Conservation (phyloP, 1,284 basidiomycete genomes). For the Melanopsichium pennsylvanicum region DNA sequence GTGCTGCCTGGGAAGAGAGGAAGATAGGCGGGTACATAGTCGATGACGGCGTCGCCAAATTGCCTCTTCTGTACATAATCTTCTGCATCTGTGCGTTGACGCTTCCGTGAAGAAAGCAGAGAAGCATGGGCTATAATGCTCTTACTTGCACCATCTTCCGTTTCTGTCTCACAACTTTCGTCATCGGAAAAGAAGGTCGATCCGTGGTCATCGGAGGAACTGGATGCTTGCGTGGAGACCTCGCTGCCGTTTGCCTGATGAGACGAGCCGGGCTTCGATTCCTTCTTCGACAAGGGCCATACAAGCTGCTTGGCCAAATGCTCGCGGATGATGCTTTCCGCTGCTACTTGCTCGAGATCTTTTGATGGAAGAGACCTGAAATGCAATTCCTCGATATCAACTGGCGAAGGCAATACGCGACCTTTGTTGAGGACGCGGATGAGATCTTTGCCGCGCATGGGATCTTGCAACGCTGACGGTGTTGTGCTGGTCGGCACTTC, state of each 20-base stretch:
- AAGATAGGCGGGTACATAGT: conserved; percentile 38
- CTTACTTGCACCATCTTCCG: conserved; percentile 1
- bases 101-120: too few species aligned
- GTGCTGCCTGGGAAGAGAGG: conserved; percentile 19
- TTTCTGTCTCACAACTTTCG: conserved; percentile 2
- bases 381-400: conserved; percentile 19
- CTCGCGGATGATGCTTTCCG: conserved; percentile 25
- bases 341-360: conserved; percentile 20
- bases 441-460: conserved; percentile 42
- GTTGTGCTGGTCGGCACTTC: conserved; percentile 4
- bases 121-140: too few species aligned
- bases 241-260: conserved; percentile 1
- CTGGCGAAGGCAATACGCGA: conserved; percentile 13
- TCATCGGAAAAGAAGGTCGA: conserved; percentile 21
- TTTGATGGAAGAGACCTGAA: conserved; percentile 12
- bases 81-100: conserved; percentile 1
- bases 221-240: conserved; percentile 17
- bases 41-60: conserved; percentile 28
- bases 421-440: conserved; percentile 25
- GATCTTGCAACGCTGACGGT: conserved; percentile 23
- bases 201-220: conserved; percentile 14
- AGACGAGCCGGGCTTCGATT: background rate
- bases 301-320: conserved; percentile 19
- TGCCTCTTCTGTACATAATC: conserved; percentile 1
- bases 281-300: conserved; percentile 12